Evolutionary conservation across 2,329 filamentous ascomycete genomes (phyloP), one percentile per base, ranked within the genome.

Genomic region (Fusarium verticillioides): DNA sequence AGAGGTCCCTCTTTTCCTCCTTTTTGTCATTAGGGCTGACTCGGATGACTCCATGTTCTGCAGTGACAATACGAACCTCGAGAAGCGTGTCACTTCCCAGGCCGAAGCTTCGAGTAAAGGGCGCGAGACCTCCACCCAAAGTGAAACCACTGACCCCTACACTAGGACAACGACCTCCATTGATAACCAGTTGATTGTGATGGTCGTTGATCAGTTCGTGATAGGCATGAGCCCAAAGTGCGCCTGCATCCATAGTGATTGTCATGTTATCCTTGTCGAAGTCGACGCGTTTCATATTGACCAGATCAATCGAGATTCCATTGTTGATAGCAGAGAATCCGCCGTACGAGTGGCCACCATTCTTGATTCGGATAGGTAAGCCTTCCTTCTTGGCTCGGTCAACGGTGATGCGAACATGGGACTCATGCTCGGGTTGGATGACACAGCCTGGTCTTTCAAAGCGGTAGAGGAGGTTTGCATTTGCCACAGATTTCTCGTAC

Each of bases 131-230:
- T 10, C 82, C 82, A 2, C 83, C 82, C 1, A 83, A 74, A 4
- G 81, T 70, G 73, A 83, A 84, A 1, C 83, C 83, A 8, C 81
- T 75, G 4, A 84, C 75, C 9, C 83, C 83, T 1, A 84, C 83
- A 28, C 75, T 75, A 9, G 81, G 80, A 21, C 79, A 82, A 32
- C 79, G 74, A 0, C 81, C 80, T 11, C 81, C 81, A 36, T 81
- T 82, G 46, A 81, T 70, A 1, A 79, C 57, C 5, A 40, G 63
- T 2, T 75, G 70, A 12, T 81, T 53, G 1, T 72, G 60, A 2
- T 70, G 49, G 2, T 72, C 74, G 18, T 71, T 73, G 16, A 81
- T 73, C 2, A 82, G 59, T 7, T 63, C 32, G 56, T 78, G 78
- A 63, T 82, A 83, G 1, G 72, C 81, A 30, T 83, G 58, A 2